Evolutionary conservation across 164 flowering plant species (phyloP).

Genomic region (Aristolochia fimbriata): DNA sequence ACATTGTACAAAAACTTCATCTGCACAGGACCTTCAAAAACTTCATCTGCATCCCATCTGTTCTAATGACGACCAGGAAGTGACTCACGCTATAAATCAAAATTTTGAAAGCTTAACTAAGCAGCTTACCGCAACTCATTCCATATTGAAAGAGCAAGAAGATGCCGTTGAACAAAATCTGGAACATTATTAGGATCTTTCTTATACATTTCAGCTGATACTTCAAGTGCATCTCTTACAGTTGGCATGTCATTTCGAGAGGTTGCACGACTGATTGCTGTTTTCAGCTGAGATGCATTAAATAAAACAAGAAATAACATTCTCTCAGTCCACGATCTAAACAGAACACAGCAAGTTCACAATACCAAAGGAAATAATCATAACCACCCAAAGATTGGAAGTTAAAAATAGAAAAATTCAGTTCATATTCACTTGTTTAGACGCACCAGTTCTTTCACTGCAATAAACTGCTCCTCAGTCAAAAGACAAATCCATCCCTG

Average conservation of each 20-base stretch:
- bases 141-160: constrained; percentile 82
- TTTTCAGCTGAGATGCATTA: constrained; percentile 57
- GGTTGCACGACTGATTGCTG: constrained; percentile 87
- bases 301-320: neutral
- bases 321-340: neutral
- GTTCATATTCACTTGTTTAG: neutral
- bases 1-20: no score
- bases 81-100: no score
- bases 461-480: constrained; percentile 97
- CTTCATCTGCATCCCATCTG: no score
- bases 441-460: constrained; percentile 92
- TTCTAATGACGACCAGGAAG: no score
- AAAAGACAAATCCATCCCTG: constrained; percentile 90
- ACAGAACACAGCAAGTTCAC: neutral
- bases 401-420: neutral
- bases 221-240: constrained; percentile 94
- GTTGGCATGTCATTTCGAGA: constrained; percentile 85
- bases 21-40: no score
- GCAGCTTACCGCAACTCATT: constrained; percentile 75
- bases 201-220: constrained; percentile 89
- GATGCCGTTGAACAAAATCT: constrained; percentile 91
- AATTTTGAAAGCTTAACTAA: no score
- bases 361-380: neutral
- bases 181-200: constrained; percentile 78
- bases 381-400: neutral